Percentiles rank a stretch among this genome's conserved stretches.
Conservation (phyloP, 192 early-diverging fungal genomes). For the Backusella luteola region DNA sequence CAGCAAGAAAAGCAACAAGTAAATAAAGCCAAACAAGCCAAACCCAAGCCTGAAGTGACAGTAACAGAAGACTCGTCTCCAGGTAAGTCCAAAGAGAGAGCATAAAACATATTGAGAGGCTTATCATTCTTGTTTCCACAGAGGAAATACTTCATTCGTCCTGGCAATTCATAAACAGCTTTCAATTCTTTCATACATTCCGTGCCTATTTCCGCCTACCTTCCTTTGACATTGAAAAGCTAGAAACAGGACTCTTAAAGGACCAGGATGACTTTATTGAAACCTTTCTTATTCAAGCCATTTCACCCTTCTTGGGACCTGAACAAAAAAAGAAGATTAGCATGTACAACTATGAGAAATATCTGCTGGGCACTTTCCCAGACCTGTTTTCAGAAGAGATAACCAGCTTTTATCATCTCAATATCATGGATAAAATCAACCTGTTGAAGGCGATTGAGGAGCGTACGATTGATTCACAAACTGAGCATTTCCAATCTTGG, state of each 20-base stretch:
- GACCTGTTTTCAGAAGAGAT: not conserved
- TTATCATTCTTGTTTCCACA: not conserved
- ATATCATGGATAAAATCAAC: not conserved
- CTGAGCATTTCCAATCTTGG: not conserved
- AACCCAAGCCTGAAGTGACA: not conserved
- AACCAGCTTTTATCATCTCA: not conserved
- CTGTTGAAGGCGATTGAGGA: constrained; percentile 7
- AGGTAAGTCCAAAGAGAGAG: not conserved
- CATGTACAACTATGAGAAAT: not conserved
- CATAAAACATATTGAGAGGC: not conserved
- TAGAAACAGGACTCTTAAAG: not conserved
- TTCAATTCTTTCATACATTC: constrained; percentile 2
- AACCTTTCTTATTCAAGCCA: not conserved
- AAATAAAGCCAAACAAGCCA: too few species aligned
- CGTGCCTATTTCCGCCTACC: not conserved
- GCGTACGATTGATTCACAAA: not conserved
- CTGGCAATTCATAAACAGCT: constrained; percentile 7
- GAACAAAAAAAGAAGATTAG: not conserved
- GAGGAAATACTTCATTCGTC: constrained; percentile 9
- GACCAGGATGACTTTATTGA: not conserved
- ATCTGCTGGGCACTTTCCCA: not conserved
- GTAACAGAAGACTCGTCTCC: constrained; percentile 6
- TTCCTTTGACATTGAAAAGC: not conserved
- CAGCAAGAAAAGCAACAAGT: not conserved
- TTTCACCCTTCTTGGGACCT: constrained; percentile 1